Conservation (phyloP, 495 filamentous ascomycete species). For the Beverwykella pulmonaria region DNA sequence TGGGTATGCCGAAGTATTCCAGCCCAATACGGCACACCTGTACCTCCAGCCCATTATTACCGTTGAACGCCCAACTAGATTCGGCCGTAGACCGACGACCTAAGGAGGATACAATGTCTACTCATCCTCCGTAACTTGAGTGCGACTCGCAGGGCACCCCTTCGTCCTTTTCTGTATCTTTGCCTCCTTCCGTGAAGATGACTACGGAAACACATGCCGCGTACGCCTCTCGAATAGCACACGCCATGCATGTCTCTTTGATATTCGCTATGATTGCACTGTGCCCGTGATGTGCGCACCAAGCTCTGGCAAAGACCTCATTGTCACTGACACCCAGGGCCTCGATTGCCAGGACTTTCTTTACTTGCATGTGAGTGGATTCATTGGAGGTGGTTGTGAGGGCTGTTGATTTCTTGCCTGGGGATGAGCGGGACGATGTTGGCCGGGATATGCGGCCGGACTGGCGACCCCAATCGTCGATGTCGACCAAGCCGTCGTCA, state of each 20-base stretch:
- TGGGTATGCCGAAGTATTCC: too few relatives aligned
- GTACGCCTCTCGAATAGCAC: slow-evolving; percentile 70
- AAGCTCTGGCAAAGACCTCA: slow-evolving; percentile 72
- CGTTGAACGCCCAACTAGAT: background rate
- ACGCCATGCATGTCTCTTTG: slow-evolving; percentile 69
- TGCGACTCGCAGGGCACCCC: slow-evolving; percentile 7
- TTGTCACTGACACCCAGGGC: slow-evolving; percentile 71
- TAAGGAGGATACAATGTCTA: background rate
- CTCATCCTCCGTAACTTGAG: background rate
- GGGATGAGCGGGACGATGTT: slow-evolving; percentile 22
- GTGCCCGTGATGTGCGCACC: slow-evolving; percentile 71
- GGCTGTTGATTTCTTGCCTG: slow-evolving; percentile 21
- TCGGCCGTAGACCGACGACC: background rate
- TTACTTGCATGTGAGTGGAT: slow-evolving; percentile 47
- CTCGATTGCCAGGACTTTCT: slow-evolving; percentile 68
- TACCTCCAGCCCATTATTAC: background rate
- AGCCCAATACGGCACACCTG: background rate
- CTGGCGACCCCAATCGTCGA: slow-evolving; percentile 61
- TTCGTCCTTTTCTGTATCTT: slow-evolving; percentile 44
- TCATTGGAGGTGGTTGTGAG: slow-evolving; percentile 13
- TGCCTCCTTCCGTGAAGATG: slow-evolving; percentile 59
- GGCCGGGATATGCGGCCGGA: slow-evolving; percentile 30
- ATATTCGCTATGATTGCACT: slow-evolving; percentile 68
- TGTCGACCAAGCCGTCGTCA: slow-evolving; percentile 59
- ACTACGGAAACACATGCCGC: slow-evolving; percentile 70